These are phyloP conservation scores for Chaetomiaceae sp. DNA, from an alignment of 2,329 filamentous ascomycete genomes.

Conservation along the genomic window DNA sequence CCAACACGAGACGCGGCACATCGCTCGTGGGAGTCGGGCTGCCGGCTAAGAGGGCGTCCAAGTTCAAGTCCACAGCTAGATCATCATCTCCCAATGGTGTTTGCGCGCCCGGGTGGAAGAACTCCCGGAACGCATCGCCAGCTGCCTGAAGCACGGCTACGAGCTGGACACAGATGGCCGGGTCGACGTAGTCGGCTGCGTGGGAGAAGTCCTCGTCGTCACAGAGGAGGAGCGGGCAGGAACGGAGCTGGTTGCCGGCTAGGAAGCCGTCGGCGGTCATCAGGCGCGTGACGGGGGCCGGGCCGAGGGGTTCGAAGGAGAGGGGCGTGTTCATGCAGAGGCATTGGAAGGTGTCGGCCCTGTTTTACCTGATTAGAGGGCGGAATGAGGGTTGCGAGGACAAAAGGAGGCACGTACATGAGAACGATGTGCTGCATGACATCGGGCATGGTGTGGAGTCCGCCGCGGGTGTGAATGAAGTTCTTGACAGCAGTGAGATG, in stretches of 20 bases:
- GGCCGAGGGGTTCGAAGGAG: background rate
- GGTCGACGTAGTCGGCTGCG: background rate
- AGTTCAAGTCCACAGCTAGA: background rate
- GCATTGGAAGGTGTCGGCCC: conserved; percentile 1
- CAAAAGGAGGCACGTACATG: background rate
- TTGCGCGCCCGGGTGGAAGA: background rate
- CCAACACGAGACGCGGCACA: background rate
- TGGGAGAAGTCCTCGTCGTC: background rate
- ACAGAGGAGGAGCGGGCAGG: background rate
- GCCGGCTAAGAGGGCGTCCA: background rate
- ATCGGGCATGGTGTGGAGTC: conserved; percentile 1
- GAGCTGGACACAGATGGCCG: background rate
- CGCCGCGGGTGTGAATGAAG: conserved; percentile 1
- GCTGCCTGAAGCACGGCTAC: background rate
- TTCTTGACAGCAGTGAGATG: background rate
- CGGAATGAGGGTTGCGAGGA: no score
- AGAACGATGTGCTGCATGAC: conserved; percentile 6
- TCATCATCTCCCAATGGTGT: background rate
- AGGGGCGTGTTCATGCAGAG: background rate
- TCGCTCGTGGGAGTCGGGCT: background rate
- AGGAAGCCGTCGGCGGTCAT: background rate
- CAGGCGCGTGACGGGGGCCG: background rate
- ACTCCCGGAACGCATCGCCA: background rate
- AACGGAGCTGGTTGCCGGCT: background rate
- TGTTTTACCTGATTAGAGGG: background rate